Conservation (phyloP, 257 asterid genomes). For the Prunella vulgaris region DNA sequence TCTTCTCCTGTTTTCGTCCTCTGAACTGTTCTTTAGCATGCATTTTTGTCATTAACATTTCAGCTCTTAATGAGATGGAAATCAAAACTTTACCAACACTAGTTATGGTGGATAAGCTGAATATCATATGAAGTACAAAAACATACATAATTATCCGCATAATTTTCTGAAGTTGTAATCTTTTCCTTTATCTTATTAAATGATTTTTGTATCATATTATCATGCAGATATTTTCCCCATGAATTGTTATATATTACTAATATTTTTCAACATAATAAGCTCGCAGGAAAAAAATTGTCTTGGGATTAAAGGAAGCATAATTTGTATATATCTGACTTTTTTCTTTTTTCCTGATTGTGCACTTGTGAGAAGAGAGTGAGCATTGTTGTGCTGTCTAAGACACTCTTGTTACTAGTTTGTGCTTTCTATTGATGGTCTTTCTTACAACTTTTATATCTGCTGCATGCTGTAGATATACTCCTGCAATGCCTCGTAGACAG, state of each 20-base stretch:
- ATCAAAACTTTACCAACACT: neutral
- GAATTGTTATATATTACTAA: neutral
- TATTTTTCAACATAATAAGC: neutral
- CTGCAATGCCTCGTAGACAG: slow-evolving; percentile 50
- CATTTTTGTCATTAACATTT: neutral
- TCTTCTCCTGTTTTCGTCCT: neutral
- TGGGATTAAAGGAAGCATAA: neutral
- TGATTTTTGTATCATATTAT: neutral
- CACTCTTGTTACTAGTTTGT: neutral
- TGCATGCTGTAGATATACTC: slow-evolving; percentile 51
- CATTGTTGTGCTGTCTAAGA: neutral
- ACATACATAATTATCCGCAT: neutral
- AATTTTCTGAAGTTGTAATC: neutral
- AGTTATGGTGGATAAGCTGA: neutral
- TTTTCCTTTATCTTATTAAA: neutral
- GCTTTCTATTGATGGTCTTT: neutral
- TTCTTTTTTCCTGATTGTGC: neutral
- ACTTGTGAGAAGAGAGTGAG: neutral
- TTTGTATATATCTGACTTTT: neutral
- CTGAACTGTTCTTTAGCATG: neutral
- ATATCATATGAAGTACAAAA: neutral
- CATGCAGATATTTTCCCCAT: neutral
- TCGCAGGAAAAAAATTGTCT: neutral
- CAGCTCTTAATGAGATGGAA: neutral
- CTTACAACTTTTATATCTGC: neutral